Base-by-base conservation (phyloP, 148 eudicot species). In the Arbutus unedo region DNA sequence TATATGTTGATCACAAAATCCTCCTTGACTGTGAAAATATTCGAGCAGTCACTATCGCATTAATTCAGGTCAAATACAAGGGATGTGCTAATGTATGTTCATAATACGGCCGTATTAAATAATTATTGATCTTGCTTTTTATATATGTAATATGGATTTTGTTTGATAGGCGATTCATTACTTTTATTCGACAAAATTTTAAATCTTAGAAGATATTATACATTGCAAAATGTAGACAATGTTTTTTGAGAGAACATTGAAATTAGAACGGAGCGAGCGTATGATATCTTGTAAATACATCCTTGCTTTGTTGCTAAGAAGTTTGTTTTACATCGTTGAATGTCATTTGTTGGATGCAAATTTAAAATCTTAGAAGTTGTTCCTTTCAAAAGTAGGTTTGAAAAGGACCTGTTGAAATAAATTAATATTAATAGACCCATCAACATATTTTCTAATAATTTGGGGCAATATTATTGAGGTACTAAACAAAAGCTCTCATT, bases 311-410 rank as follows among this genome's bases (percentile, higher is more conserved):
- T 21, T 81, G 2, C 4, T 0, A 81, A 54, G 38, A 72, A 44
- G 43, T 73, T 70, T 10, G 51, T 68, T 71, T 50, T 51, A 18
- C 78, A 23, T 9, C 43, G 43, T 45, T 72, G 68, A 80, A 66
- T 50, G 48, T 49, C 31, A 6, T 21, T 21, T 48, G 21, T 23
- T 23, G 67, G 82, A 68, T 70, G 64, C 53, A 19, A 76, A 21
- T 44, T 73, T 54, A 41, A n/a, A 50, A 71, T 81, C 71, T 73
- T 6, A 10, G 5, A 10, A 74, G 62, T 4, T 45, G 87, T 87
- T 85, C 54, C 47, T 74, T 62, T 87, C 88, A 80, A 38, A 85
- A 75, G 77, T 53, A 49, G 68, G 77, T 56, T 56, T 59, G 73
- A 82, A 74, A 75, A 8, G 1, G 60, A 74, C 55, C 53, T 70